Percentiles rank a stretch among this genome's conserved stretches.
These are phyloP conservation scores for Alnus rubra DNA, from an alignment of 306 rosid species.

Conservation along the genomic window DNA sequence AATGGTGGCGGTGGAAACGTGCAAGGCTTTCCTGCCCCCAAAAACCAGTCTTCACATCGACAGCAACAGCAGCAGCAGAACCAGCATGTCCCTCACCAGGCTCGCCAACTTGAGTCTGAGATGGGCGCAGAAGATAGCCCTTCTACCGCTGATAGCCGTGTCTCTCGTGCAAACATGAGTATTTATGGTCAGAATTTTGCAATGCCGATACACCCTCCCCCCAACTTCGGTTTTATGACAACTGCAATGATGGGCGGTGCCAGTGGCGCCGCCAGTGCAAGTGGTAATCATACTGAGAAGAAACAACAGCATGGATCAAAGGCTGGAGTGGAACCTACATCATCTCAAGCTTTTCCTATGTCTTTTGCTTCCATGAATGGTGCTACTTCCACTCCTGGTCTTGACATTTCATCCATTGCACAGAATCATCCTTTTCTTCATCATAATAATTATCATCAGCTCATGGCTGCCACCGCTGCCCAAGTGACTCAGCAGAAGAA, in stretches of 20 bases:
- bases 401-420: conserved; percentile 67
- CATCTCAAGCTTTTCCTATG: conserved; percentile 73
- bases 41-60: conserved; percentile 57
- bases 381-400: conserved; percentile 51
- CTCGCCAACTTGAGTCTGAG: conserved; percentile 78
- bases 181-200: conserved; percentile 74
- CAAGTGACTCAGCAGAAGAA: conserved; percentile 77
- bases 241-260: conserved; percentile 48
- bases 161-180: conserved; percentile 54
- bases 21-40: conserved; percentile 79
- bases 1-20: conserved; percentile 52
- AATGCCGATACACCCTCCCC: conserved; percentile 63
- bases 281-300: conserved; percentile 61
- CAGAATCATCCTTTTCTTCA: conserved; percentile 66
- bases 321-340: conserved; percentile 47
- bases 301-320: conserved; percentile 65
- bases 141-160: conserved; percentile 75
- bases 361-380: conserved; percentile 79
- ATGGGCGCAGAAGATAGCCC: conserved; percentile 88
- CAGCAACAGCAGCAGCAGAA: conserved; percentile 56
- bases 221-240: conserved; percentile 71
- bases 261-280: conserved; percentile 34
- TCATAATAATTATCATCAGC: conserved; percentile 45
- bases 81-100: conserved; percentile 53
- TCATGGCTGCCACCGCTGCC: conserved; percentile 48